phyloP scores from a whole-genome alignment of 2,329 filamentous ascomycete genomes.

The Cordyceps fumosorosea region DNA sequence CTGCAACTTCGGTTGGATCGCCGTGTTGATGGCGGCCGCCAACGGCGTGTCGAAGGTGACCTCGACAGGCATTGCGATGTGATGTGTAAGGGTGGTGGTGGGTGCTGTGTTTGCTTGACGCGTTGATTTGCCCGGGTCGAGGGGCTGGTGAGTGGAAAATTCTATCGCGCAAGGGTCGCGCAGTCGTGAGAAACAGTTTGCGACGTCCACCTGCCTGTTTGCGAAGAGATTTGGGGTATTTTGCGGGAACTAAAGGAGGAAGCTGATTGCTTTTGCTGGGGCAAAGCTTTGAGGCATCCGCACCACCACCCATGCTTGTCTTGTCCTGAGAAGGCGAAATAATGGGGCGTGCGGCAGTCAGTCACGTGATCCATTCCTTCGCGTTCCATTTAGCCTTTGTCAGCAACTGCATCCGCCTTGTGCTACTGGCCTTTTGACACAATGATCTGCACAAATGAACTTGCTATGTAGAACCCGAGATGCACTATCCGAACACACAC shows the following conservation, averaged over 20 bases:
- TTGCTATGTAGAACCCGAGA: neutral
- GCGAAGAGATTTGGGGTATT: constrained; percentile 35
- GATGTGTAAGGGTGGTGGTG: neutral
- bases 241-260: neutral
- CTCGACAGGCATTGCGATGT: constrained; percentile 63
- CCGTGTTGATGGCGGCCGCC: constrained; percentile 72
- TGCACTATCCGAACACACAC: neutral
- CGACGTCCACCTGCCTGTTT: constrained; percentile 47
- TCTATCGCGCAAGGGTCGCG: constrained; percentile 54
- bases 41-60: constrained; percentile 73
- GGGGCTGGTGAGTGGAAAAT: constrained; percentile 31
- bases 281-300: constrained; percentile 6
- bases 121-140: constrained; percentile 23
- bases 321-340: neutral
- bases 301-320: neutral
- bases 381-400: constrained; percentile 4
- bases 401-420: neutral
- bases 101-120: neutral
- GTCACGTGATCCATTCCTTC: constrained; percentile 5
- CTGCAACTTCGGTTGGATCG: constrained; percentile 83
- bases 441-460: neutral
- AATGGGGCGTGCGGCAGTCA: neutral
- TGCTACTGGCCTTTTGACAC: neutral
- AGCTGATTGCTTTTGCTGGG: constrained; percentile 1
- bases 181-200: neutral